A percentile compares a stretch with the other conserved stretches of the same genome.
These are phyloP conservation scores for Wickerhamomyces alni DNA, from an alignment of 805 yeast genomes.

Conservation along the genomic window DNA sequence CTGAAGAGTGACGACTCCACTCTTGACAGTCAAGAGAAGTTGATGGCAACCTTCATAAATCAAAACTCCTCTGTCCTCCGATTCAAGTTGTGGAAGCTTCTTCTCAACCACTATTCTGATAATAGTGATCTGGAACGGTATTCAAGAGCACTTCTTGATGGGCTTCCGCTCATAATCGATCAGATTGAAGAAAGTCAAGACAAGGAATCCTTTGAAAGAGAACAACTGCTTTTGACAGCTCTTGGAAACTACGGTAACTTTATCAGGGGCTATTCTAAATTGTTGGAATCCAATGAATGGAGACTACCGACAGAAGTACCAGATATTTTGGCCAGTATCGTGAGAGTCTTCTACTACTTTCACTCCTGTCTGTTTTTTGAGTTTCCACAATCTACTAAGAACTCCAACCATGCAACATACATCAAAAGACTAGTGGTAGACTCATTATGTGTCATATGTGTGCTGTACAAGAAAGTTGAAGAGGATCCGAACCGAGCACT, in stretches of 20 bases:
- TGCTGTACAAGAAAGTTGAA: slow-evolving; percentile 26
- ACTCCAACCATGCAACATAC: not conserved
- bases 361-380: slow-evolving; percentile 36
- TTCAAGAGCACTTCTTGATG: slow-evolving; percentile 45
- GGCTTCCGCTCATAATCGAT: slow-evolving; percentile 37
- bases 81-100: slow-evolving; percentile 68
- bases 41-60: slow-evolving; percentile 56
- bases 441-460: slow-evolving; percentile 29
- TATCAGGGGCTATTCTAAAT: slow-evolving; percentile 30
- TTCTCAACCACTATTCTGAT: slow-evolving; percentile 49
- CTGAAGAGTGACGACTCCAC: slow-evolving; percentile 15
- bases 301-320: slow-evolving; percentile 1
- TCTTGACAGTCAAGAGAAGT: slow-evolving; percentile 31
- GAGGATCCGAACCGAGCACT: slow-evolving; percentile 23
- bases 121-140: slow-evolving; percentile 28
- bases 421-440: slow-evolving; percentile 33
- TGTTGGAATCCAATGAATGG: slow-evolving; percentile 19
- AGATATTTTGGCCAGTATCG: slow-evolving; percentile 6
- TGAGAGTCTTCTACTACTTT: slow-evolving; percentile 34
- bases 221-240: slow-evolving; percentile 38
- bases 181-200: slow-evolving; percentile 27
- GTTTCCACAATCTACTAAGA: too few species aligned
- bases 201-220: slow-evolving; percentile 29
- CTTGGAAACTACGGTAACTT: slow-evolving; percentile 51
- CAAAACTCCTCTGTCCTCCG: slow-evolving; percentile 61